Evolutionary conservation across 2,329 filamentous ascomycete species (phyloP).

Genomic region (Pseudocercospora fuligena): DNA sequence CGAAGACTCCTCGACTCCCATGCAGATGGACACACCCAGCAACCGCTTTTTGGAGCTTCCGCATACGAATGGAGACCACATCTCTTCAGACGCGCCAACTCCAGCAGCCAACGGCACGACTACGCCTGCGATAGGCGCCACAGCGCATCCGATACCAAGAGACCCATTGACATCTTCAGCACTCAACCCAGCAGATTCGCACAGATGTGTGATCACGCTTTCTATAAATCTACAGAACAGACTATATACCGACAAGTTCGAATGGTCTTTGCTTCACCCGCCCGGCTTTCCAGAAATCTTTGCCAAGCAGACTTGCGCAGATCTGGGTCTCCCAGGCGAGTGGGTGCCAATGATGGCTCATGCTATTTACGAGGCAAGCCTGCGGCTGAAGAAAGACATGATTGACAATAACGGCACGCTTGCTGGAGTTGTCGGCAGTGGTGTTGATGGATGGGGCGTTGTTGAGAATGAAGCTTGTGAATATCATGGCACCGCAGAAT

Average conservation of each 20-base stretch:
- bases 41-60: conserved; percentile 46
- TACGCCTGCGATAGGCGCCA: conserved; percentile 66
- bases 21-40: conserved; percentile 37
- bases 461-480: conserved; percentile 89
- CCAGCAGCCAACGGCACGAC: conserved; percentile 53
- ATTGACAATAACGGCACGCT: conserved; percentile 74
- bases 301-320: conserved; percentile 88
- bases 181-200: conserved; percentile 89
- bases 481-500: conserved; percentile 43
- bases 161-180: conserved; percentile 54
- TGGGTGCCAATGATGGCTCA: conserved; percentile 95
- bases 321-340: conserved; percentile 85
- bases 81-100: conserved; percentile 49
- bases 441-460: conserved; percentile 70
- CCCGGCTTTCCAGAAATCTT: conserved; percentile 91
- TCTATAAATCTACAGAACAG: conserved; percentile 91
- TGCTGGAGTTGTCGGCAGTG: conserved; percentile 72
- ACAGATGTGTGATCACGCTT: conserved; percentile 87
- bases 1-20: conserved; percentile 55
- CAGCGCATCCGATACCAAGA: conserved; percentile 63
- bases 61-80: conserved; percentile 54
- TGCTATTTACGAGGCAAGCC: conserved; percentile 92
- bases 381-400: conserved; percentile 93
- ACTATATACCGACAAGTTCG: conserved; percentile 95
- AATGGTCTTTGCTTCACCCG: conserved; percentile 93